Base-by-base conservation (phyloP, 352 stramenopile species). In the Plasmopara muralis region DNA sequence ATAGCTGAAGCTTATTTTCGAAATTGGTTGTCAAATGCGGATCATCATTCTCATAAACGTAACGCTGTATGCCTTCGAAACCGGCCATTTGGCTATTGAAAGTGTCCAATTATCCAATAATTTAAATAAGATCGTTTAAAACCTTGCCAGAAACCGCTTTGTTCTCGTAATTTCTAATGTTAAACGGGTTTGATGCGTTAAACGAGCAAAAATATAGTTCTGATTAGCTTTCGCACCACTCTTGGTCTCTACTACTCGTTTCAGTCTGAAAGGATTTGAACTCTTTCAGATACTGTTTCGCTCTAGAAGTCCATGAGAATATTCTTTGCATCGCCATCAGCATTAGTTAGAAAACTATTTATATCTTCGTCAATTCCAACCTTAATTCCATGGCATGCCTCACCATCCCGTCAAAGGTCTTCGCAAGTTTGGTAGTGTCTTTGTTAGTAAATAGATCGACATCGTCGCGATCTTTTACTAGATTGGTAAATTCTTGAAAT, bases 291-390 rank as follows among this genome's bases (percentile, higher is more conserved):
- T 54, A 12, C 25, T 38, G 57, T 35, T 54, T 43, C n/a, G n/a
- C 15, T 50, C 39, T 63, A 63, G 33, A 58, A 63, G 31, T 46
- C 43, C 15, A 29, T 54, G n/a, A 57, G 39, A n/a, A 63, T 58
- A 14, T 31, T 50, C 33, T 63, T 62, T 13, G 55, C 55, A 43
- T 62, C 48, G 25, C 57, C 57, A 45, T 53, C 55, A 35, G 48
- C 48, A 45, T 62, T 53, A 43, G 35, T 47, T 50, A 57, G 35
- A 39, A 2, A 33, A 31, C 10, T 38, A 50, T 60, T 30, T 34
- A 60, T 55, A 47, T 47, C 40, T 51, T 46, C 40, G 47, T 60
- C 53, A 42, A 47, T 45, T 51, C 46, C 46, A 42, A 25, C 43
- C 41, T 40, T 38, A 37, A 55, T 39, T 37, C 41, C 46, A 55